phyloP scores from a whole-genome alignment of 2,329 filamentous ascomycete species.

The Microsporum audouinii region DNA sequence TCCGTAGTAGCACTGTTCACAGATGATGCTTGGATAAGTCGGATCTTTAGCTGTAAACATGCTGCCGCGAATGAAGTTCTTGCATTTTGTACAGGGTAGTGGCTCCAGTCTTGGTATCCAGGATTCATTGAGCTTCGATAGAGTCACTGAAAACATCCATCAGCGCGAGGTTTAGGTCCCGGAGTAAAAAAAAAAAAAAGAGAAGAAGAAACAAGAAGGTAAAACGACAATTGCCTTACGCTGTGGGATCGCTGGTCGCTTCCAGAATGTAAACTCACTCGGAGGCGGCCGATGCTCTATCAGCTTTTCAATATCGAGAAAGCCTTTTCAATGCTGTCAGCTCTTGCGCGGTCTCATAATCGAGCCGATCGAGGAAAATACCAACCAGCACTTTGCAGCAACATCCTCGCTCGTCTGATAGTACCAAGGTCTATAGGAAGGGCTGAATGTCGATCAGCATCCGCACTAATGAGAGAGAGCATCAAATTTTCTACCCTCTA shows the following conservation, averaged over 20 bases:
- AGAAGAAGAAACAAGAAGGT: too few species aligned
- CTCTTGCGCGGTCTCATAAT: background rate
- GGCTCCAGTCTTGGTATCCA: conserved; percentile 11
- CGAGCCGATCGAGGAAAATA: background rate
- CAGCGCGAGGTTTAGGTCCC: too few species aligned
- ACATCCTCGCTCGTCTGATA: too few species aligned
- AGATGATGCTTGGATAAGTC: conserved; percentile 17
- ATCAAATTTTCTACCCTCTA: too few species aligned
- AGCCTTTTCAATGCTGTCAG: conserved; percentile 14
- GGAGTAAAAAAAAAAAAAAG: too few species aligned
- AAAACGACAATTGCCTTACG: background rate
- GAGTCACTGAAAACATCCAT: too few species aligned
- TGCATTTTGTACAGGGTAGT: conserved; percentile 8
- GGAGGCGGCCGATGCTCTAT: conserved; percentile 22
- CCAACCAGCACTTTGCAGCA: too few species aligned
- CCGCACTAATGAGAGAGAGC: too few species aligned
- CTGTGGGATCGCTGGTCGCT: background rate
- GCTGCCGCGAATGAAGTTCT: conserved; percentile 14
- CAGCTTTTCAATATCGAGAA: conserved; percentile 32
- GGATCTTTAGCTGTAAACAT: conserved; percentile 10
- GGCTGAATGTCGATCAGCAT: too few species aligned
- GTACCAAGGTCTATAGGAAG: too few species aligned
- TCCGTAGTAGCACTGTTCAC: conserved; percentile 29
- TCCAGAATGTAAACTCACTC: background rate
- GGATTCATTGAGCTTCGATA: too few species aligned